Conservation (phyloP, 805 yeast genomes). For the Metschnikowia sp. region DNA sequence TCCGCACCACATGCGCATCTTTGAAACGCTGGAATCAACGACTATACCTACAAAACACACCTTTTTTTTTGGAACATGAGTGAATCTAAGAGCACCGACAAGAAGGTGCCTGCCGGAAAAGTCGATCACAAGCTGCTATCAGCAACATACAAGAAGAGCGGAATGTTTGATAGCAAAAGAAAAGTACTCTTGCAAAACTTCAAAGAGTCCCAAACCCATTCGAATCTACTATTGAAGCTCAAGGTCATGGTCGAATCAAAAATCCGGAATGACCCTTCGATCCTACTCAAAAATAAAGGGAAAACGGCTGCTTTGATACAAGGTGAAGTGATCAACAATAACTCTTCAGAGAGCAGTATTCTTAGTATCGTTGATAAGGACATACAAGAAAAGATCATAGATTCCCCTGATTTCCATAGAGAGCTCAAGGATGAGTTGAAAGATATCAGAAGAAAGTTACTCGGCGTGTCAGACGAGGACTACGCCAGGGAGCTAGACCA, state of each 20-base stretch:
- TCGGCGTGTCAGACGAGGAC: conserved; percentile 41
- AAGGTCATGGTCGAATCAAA: conserved; percentile 44
- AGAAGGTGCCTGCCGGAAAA: no score
- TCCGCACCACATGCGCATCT: no score
- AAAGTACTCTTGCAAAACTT: conserved; percentile 42
- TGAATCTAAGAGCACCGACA: no score
- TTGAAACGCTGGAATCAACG: no score
- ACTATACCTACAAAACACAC: no score
- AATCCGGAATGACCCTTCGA: conserved; percentile 45
- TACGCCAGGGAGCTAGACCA: conserved; percentile 25
- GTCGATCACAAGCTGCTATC: conserved; percentile 39
- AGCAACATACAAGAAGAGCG: conserved; percentile 44
- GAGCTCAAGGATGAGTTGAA: conserved; percentile 29
- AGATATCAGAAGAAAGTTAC: conserved; percentile 28
- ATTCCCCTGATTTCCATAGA: conserved; percentile 38
- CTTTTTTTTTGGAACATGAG: no score
- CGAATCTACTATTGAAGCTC: conserved; percentile 38
- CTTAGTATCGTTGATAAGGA: conserved; percentile 42
- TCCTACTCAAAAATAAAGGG: conserved; percentile 47
- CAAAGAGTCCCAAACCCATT: conserved; percentile 36
- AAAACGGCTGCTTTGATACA: conserved; percentile 51
- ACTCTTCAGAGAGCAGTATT: conserved; percentile 20
- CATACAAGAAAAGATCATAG: conserved; percentile 42
- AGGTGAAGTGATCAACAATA: conserved; percentile 40
- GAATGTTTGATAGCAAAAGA: conserved; percentile 47